Conservation (phyloP, 148 eudicot species). For the Rhododendron vialii region DNA sequence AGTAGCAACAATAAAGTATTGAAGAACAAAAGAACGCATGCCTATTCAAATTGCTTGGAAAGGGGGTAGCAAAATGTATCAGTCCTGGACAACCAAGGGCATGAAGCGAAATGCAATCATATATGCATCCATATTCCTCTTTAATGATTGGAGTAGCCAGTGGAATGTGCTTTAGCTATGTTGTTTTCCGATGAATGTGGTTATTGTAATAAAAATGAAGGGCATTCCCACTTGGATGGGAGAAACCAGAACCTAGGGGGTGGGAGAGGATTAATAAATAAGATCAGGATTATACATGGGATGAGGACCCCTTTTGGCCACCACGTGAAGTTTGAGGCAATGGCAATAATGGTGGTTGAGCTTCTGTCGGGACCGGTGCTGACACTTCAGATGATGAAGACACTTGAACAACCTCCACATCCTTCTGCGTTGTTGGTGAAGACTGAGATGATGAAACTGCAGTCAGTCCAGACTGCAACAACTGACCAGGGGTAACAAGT, state of each 20-base stretch:
- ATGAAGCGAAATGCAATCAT: background rate
- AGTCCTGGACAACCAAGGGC: background rate
- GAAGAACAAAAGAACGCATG: background rate
- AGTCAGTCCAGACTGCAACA: constrained; percentile 44
- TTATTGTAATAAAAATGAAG: background rate
- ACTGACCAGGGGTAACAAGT: constrained; percentile 72
- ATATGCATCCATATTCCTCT: background rate
- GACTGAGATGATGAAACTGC: constrained; percentile 35
- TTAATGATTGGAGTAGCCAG: background rate
- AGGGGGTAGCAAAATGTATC: background rate
- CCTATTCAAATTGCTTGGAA: background rate
- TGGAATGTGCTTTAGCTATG: background rate
- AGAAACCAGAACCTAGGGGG: background rate
- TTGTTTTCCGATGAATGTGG: background rate
- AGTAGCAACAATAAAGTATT: background rate
- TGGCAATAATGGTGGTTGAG: constrained; percentile 83
- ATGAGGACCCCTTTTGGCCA: constrained; percentile 47
- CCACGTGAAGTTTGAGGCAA: constrained; percentile 48
- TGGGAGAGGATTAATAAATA: background rate
- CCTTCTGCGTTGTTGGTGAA: constrained; percentile 51
- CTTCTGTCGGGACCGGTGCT: constrained; percentile 38
- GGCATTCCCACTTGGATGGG: background rate
- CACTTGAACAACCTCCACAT: constrained; percentile 70
- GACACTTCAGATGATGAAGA: constrained; percentile 31
- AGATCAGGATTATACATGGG: background rate